These are phyloP conservation scores for Spatholobus suberectus DNA, from an alignment of 306 rosid genomes.

Conservation along the genomic window DNA sequence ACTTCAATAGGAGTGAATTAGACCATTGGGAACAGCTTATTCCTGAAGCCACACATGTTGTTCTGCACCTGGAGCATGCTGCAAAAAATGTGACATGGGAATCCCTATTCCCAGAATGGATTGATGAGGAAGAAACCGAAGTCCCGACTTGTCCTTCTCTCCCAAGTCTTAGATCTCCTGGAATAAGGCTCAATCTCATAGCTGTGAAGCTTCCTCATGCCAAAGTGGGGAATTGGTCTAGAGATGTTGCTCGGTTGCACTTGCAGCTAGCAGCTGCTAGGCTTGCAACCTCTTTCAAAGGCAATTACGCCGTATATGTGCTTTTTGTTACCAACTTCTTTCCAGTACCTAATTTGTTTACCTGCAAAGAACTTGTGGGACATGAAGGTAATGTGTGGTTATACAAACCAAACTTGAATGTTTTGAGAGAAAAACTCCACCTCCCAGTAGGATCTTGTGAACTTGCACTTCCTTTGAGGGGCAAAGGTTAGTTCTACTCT, in stretches of 20 bases:
- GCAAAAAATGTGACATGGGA: constrained; percentile 21
- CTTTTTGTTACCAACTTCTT: not conserved
- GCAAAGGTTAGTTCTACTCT: not conserved
- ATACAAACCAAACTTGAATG: not conserved
- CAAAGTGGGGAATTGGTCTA: constrained; percentile 6
- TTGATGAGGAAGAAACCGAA: constrained; percentile 5
- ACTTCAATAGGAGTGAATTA: constrained; percentile 7
- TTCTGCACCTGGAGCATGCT: not conserved
- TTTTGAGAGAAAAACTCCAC: not conserved
- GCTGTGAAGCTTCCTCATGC: constrained; percentile 11
- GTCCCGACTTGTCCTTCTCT: constrained; percentile 6
- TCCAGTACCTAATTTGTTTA: constrained; percentile 3
- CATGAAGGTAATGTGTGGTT: constrained; percentile 12
- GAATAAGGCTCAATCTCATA: constrained; percentile 15
- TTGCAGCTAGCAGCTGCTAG: not conserved
- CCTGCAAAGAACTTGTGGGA: not conserved
- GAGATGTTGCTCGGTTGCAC: constrained; percentile 23
- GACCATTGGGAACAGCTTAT: not conserved
- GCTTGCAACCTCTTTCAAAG: constrained; percentile 10
- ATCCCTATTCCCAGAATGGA: constrained; percentile 22
- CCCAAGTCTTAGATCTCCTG: constrained; percentile 7
- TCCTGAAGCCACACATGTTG: constrained; percentile 9
- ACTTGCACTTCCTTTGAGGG: constrained; percentile 20
- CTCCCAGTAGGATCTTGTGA: constrained; percentile 11
- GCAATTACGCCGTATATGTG: not conserved